Conservation (phyloP, 129 eudicot species). For the Flaveria bidentis region DNA sequence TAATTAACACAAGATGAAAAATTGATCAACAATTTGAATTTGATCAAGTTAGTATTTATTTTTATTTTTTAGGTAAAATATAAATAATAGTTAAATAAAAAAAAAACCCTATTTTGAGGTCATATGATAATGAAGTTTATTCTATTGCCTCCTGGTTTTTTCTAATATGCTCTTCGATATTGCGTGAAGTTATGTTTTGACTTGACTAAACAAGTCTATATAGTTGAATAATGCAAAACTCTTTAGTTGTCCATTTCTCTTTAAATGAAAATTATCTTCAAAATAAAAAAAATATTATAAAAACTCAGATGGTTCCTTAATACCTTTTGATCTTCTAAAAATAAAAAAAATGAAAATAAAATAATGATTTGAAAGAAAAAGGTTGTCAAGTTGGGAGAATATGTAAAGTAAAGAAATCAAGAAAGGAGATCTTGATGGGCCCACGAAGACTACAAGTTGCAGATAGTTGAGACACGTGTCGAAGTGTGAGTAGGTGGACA, state of each 20-base stretch:
- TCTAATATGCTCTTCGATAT: not conserved
- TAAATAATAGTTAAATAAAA: no score
- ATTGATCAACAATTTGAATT: no score
- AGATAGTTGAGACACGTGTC: slow-evolving; percentile 25
- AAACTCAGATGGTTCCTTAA: not conserved
- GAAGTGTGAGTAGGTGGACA: slow-evolving; percentile 20
- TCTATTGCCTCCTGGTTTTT: no score
- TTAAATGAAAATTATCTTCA: no score
- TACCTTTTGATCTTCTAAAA: not conserved
- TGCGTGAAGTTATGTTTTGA: not conserved
- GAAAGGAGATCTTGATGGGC: slow-evolving; percentile 26
- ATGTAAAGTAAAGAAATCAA: slow-evolving; percentile 35
- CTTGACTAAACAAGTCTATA: not conserved
- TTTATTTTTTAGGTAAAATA: no score
- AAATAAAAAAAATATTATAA: no score
- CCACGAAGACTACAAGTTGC: slow-evolving; percentile 32
- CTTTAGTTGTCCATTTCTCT: no score
- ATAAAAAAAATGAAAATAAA: not conserved
- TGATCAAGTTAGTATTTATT: no score
- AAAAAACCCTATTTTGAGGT: no score
- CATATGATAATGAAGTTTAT: no score
- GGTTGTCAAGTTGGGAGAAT: slow-evolving; percentile 20
- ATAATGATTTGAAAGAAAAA: not conserved
- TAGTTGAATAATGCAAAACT: no score
- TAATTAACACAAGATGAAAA: no score